These are phyloP conservation scores for Leccinum subgranulosum DNA, from an alignment of 768 basidiomycete species.

Conservation along the genomic window DNA sequence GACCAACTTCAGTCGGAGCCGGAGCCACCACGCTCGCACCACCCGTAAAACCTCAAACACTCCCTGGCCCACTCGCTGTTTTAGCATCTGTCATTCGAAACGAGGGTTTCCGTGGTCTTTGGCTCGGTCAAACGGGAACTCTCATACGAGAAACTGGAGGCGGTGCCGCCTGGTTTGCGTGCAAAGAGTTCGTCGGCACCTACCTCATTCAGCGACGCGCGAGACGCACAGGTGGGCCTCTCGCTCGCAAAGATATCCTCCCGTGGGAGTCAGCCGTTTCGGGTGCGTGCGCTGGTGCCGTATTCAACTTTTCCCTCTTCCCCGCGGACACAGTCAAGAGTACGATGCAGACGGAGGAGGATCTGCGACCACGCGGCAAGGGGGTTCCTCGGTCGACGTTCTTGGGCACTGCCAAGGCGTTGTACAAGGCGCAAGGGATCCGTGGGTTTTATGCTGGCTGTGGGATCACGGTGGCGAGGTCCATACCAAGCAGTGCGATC, in stretches of 20 bases:
- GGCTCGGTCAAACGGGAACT: constrained; percentile 94
- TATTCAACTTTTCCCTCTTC: constrained; percentile 87
- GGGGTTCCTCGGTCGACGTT: constrained; percentile 40
- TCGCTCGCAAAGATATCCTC: constrained; percentile 46
- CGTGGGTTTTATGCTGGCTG: constrained; percentile 89
- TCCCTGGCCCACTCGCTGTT: constrained; percentile 75
- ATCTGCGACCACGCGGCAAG: constrained; percentile 58
- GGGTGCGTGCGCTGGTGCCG: constrained; percentile 83
- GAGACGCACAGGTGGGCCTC: constrained; percentile 18
- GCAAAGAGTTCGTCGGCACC: constrained; percentile 75
- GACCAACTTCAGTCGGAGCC: constrained; percentile 13
- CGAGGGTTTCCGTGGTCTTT: constrained; percentile 81
- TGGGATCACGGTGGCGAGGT: constrained; percentile 83
- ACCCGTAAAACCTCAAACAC: constrained; percentile 20
- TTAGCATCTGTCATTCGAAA: constrained; percentile 58
- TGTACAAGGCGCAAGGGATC: constrained; percentile 75
- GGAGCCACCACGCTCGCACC: constrained; percentile 11
- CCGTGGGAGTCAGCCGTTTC: constrained; percentile 83
- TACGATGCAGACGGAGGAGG: constrained; percentile 91
- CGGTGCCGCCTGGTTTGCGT: constrained; percentile 85
- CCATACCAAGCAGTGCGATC: constrained; percentile 86
- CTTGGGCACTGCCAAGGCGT: constrained; percentile 56
- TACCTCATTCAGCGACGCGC: constrained; percentile 54
- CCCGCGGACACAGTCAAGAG: constrained; percentile 96
- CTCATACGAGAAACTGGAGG: constrained; percentile 93